Evolutionary conservation across 495 filamentous ascomycete genomes (phyloP), one percentile per base, ranked within the genome.

Genomic region (Viridothelium virens): DNA sequence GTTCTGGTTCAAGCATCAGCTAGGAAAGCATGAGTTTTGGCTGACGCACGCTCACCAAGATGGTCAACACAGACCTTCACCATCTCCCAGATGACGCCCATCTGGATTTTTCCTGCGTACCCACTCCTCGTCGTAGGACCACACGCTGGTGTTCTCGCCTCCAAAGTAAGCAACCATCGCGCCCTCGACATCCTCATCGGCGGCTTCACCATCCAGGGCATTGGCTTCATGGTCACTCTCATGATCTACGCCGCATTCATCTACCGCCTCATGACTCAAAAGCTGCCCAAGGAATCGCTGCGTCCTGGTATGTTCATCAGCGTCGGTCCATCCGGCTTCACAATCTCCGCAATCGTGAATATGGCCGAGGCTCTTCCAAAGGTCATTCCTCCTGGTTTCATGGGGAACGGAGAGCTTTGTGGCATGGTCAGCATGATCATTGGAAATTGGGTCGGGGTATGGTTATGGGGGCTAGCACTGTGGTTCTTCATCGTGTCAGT

Each of bases 61-160:
- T 89, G 86, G 86, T 87, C 85, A 37, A 88, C 86, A 1, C 82
- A 85, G 69, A 84, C 87, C 33, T 93, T 92, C 70, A 91, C 91
- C 2, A 90, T 96, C 41, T 85, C 86, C 25, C 85, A 87, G 41
- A 96, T 96, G 91, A 96, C 91, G 0, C 91, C 91, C 0, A 85
- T 93, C 59, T 96, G 91, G 91, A 91, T 96, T 41, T 96, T 96
- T 67, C 91, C 91, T 0, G 91, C 89, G 0, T 96, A 96, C 69
- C 91, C 91, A 0, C 83, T 95, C 65, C 83, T 96, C 5, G 84
- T 96, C 0, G 83, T 88, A 4, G 91, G 89, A 7, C 90, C 91
- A 0, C 85, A 89, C 73, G 90, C 89, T 59, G 82, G 82, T 10
- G 83, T 87, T 56, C 78, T 96, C 14, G 83, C 87, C 72, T 72